Base-by-base conservation (phyloP, 1,284 basidiomycete species). In the Dichomitus squalens region DNA sequence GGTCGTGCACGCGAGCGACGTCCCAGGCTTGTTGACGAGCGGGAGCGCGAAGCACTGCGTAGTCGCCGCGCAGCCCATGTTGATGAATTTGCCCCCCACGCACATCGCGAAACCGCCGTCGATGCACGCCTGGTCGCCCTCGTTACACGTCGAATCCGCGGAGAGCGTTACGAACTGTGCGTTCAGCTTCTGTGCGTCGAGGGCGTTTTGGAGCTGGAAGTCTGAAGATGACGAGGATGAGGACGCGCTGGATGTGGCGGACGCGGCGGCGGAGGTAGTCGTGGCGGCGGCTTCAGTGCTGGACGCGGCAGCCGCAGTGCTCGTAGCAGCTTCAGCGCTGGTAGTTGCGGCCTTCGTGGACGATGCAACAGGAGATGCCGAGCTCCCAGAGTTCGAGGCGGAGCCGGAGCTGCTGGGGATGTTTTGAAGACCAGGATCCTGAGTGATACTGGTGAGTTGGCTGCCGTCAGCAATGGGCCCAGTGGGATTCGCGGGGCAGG, bases 1-100 rank as follows among this genome's bases (percentile, higher is more conserved):
- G 3, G 74, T 75, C 44, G 78, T 77, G 66, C 84, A 86, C 36
- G 72, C 64, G 40, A 85, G 60, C 60, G 71, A 76, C 0, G 80
- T 82, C 20, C 84, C 84, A 18, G 76, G 65, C 55, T 74, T 76
- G 64, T 80, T 79, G 25, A 82, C 76, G 38, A 83, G 72, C 0
- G 85, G 85, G 29, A 85, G 75, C 1, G 82, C 82, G 53, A 78
- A 74, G 67, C 85, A 86, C 14, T 39, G 36, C n/a, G 66, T 68
- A 3, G 73, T 69, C 18, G 70, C 74, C 20, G 60, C 62, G 6
- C 75, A 55, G 69, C 84, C 86, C 4, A 69, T 60, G 9, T 72
- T 75, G 49, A 78, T 39, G 72, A 75, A 78, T 44, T 67, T 62
- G 55, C 72, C 72, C 31, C 64, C 65, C 27, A 73, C 66, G 65